Evolutionary conservation across 805 yeast species (phyloP), one percentile per base, ranked within the genome.

Genomic region (Starmerella riodocensis): DNA sequence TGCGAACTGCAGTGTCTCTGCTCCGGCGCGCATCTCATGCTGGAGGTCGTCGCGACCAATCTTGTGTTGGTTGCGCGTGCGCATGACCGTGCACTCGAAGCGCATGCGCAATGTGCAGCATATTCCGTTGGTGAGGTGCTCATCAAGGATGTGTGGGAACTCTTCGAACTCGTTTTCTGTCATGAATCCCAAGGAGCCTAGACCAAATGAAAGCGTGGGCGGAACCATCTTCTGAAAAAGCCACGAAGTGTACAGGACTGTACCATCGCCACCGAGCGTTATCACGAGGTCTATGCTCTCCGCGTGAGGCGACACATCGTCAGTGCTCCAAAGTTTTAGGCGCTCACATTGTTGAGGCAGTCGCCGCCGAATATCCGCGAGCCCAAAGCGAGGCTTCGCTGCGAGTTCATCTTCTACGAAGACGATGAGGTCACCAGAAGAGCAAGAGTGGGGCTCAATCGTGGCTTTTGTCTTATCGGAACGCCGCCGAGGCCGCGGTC

Each of bases 181-280:
- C 50, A 91, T 65, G 56, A 91, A 91, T 3, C 98, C 98, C 19
- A 91, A 64, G 0, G 94, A 81, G 0, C 98, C 98, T 50, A 91
- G 64, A 0, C 93, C 73, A 58, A 85, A 88, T 16, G 93, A 74
- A 48, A 91, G 66, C 2, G 88, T 82, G 0, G 98, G 98, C 1
- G 98, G 98, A 2, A 86, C 95, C 35, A 71, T 70, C 41, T 70
- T 64, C 60, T 81, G 93, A 59, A 91, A 91, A 29, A 85, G 64
- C 41, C 91, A 78, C 2, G 94, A 84, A 0, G 88, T 88, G 53
- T 79, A 79, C 8, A 88, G 63, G 34, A 88, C 94, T 0, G 98
- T 91, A 7, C 98, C 97, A 55, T 91, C 98, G 14, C 98, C 98
- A 19, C 98, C 98, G 7, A 91, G 65, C 0, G 97, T 83, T 32